phyloP scores from a whole-genome alignment of 495 filamentous ascomycete genomes.

The Echria macrotheca region DNA sequence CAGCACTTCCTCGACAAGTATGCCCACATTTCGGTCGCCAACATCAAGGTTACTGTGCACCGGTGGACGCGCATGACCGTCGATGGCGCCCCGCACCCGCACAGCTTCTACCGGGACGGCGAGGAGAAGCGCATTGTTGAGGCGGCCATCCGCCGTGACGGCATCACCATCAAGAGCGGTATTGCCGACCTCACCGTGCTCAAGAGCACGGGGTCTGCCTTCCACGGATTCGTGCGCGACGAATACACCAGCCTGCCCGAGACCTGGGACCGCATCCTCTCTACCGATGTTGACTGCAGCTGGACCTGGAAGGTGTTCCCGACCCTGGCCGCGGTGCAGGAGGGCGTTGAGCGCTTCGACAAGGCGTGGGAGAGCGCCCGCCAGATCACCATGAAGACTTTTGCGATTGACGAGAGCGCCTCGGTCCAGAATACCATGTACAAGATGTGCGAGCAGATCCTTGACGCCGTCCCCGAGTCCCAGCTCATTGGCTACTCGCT shows the following conservation, averaged over 20 bases:
- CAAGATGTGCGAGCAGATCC: slow-evolving; percentile 89
- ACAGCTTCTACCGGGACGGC: slow-evolving; percentile 90
- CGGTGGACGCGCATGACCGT: slow-evolving; percentile 87
- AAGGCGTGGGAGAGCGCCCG: slow-evolving; percentile 68
- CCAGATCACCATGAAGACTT: slow-evolving; percentile 79
- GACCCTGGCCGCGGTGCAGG: slow-evolving; percentile 61
- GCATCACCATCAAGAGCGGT: slow-evolving; percentile 66
- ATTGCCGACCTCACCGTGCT: slow-evolving; percentile 78
- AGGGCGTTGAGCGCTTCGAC: slow-evolving; percentile 64
- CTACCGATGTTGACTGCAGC: slow-evolving; percentile 78
- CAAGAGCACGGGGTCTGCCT: slow-evolving; percentile 95
- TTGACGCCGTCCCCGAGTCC: slow-evolving; percentile 65
- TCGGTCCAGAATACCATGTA: slow-evolving; percentile 98
- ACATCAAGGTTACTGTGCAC: slow-evolving; percentile 76
- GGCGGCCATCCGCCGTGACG: slow-evolving; percentile 49
- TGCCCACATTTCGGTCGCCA: slow-evolving; percentile 74
- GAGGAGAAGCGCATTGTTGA: slow-evolving; percentile 77
- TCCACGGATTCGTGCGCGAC: slow-evolving; percentile 89
- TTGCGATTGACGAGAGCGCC: slow-evolving; percentile 85
- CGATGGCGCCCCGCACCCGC: slow-evolving; percentile 89
- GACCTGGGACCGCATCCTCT: slow-evolving; percentile 90
- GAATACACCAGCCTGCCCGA: slow-evolving; percentile 88
- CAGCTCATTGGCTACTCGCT: slow-evolving; percentile 74
- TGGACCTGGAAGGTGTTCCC: slow-evolving; percentile 80
- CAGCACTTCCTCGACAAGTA: slow-evolving; percentile 87